Conservation (phyloP, 768 basidiomycete species). For the Basidioascus undulatus region DNA sequence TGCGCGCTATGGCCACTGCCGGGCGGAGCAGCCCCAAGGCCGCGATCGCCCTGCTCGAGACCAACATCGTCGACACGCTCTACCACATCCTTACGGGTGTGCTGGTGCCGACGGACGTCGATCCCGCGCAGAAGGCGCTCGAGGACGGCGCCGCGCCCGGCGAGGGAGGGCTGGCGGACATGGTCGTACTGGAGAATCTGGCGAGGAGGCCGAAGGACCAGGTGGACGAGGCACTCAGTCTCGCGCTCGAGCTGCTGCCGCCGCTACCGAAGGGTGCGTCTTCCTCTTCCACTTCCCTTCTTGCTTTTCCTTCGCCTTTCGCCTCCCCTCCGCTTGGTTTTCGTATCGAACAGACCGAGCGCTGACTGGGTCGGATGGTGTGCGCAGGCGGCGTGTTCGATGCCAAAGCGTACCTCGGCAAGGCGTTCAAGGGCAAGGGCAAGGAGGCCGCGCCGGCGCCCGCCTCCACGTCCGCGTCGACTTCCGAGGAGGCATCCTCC, state of each 20-base stretch:
- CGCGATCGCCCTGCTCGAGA: constrained; percentile 61
- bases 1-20: constrained; percentile 68
- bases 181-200: constrained; percentile 94
- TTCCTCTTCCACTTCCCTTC: background rate
- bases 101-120: constrained; percentile 38
- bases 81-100: constrained; percentile 93
- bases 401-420: constrained; percentile 70
- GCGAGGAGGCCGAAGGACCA: constrained; percentile 93
- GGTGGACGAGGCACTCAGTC: constrained; percentile 72
- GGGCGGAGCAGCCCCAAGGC: constrained; percentile 73
- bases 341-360: background rate
- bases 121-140: constrained; percentile 18
- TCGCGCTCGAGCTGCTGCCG: constrained; percentile 77
- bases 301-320: background rate
- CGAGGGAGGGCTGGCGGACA: constrained; percentile 70
- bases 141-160: constrained; percentile 34
- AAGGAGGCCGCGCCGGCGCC: constrained; percentile 11
- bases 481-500: constrained; percentile 15
- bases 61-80: constrained; percentile 71
- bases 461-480: constrained; percentile 14
- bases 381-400: constrained; percentile 78
- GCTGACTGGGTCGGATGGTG: background rate
- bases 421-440: constrained; percentile 23
- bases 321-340: background rate
- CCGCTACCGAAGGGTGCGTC: constrained; percentile 64